phyloP scores from a whole-genome alignment of 192 early-diverging fungal species.

The Borealophlyctis nickersoniae region DNA sequence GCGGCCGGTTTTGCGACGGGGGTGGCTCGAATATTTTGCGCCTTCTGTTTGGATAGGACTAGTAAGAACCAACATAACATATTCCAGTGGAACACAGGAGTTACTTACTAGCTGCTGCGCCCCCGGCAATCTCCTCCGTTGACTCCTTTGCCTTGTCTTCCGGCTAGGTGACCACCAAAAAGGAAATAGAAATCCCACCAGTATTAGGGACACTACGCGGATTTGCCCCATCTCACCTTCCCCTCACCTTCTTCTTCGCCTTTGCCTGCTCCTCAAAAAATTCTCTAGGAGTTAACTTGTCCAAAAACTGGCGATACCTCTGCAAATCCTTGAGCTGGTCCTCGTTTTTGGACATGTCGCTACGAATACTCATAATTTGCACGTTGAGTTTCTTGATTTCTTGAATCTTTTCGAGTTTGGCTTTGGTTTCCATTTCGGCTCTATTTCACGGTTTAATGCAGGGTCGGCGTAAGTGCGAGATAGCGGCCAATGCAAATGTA shows the following conservation, averaged over 20 bases:
- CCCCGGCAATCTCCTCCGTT: not conserved
- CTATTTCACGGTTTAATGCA: conserved; percentile 25
- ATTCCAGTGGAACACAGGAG: too few relatives aligned
- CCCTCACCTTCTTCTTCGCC: conserved; percentile 11
- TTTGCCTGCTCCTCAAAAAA: conserved; percentile 33
- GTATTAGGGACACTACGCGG: too few relatives aligned
- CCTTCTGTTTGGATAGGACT: too few relatives aligned
- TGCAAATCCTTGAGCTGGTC: conserved; percentile 60
- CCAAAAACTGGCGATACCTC: conserved; percentile 56
- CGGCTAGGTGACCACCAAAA: too few relatives aligned
- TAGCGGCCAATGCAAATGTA: not conserved
- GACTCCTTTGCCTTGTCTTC: not conserved
- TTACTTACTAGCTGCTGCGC: not conserved
- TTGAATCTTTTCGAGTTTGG: conserved; percentile 57
- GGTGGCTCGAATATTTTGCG: too few relatives aligned
- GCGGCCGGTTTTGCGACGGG: too few relatives aligned
- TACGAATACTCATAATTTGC: conserved; percentile 55
- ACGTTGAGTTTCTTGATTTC: conserved; percentile 61
- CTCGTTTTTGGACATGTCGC: conserved; percentile 61
- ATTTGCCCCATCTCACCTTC: too few relatives aligned
- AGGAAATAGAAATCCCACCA: too few relatives aligned
- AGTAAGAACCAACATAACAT: too few relatives aligned
- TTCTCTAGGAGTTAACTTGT: conserved; percentile 57
- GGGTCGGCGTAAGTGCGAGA: not conserved
- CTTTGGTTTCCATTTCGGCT: conserved; percentile 61